Percentiles rank a stretch among this genome's conserved stretches.
phyloP scores from a whole-genome alignment of 2,329 filamentous ascomycete genomes.

The Neoarthrinium moseri region DNA sequence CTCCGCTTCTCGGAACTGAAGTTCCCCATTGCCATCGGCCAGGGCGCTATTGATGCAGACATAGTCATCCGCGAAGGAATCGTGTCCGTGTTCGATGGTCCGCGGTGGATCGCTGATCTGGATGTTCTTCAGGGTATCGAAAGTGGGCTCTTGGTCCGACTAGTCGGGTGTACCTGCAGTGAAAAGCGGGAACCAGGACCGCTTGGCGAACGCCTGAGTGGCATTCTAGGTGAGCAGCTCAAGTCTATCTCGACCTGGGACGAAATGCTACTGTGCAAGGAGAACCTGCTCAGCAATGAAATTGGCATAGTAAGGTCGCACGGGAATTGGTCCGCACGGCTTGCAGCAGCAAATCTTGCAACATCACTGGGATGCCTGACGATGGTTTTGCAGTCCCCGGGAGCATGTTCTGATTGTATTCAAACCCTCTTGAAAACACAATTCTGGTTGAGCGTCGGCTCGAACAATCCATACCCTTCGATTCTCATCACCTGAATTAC shows the following conservation, averaged over 20 bases:
- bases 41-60: background rate
- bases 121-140: background rate
- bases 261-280: background rate
- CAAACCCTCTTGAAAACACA: too few species aligned
- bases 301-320: background rate
- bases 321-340: background rate
- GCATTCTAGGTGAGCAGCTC: background rate
- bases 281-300: background rate
- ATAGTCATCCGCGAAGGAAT: background rate
- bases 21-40: background rate
- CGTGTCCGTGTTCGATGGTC: background rate
- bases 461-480: too few species aligned
- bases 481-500: too few species aligned
- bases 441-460: too few species aligned
- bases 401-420: too few species aligned
- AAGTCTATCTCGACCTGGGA: background rate
- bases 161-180: background rate
- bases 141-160: too few species aligned
- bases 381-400: background rate
- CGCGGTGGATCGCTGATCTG: background rate
- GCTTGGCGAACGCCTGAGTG: background rate
- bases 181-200: background rate
- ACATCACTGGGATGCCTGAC: background rate
- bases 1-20: background rate
- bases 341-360: background rate